Evolutionary conservation across 345 rosid species (phyloP).

Genomic region (Erodium maritimum): DNA sequence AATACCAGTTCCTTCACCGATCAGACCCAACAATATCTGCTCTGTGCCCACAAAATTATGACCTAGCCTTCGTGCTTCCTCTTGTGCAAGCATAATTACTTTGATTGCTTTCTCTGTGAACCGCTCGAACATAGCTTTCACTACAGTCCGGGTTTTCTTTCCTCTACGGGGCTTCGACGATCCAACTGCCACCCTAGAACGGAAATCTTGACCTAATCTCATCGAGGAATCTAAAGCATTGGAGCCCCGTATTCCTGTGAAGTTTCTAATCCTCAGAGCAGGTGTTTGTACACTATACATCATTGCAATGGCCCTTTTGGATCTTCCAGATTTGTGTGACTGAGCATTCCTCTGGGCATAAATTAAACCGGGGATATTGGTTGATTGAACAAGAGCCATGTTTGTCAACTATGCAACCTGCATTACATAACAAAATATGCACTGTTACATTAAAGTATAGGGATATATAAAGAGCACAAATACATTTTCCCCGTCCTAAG

Average conservation of each 20-base stretch:
- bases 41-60: constrained; percentile 98
- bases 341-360: constrained; percentile 26
- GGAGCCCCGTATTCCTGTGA: constrained; percentile 44
- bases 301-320: constrained; percentile 36
- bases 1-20: constrained; percentile 94
- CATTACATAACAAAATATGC: neutral
- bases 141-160: constrained; percentile 33
- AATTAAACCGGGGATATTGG: constrained; percentile 30
- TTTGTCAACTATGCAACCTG: constrained; percentile 2
- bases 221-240: constrained; percentile 33
- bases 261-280: constrained; percentile 34
- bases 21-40: constrained; percentile 77
- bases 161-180: constrained; percentile 26
- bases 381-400: constrained; percentile 61
- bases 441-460: neutral
- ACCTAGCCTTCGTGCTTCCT: constrained; percentile 92
- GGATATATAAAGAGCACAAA: neutral
- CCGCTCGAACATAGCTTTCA: constrained; percentile 87
- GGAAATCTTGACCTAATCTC: constrained; percentile 31
- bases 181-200: constrained; percentile 26
- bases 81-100: constrained; percentile 94
- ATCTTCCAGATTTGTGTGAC: constrained; percentile 34
- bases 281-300: constrained; percentile 23
- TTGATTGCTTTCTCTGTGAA: constrained; percentile 92
- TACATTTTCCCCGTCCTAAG: neutral